Base-by-base conservation (phyloP, 164 flowering plant species). In the Liriodendron chinense region DNA sequence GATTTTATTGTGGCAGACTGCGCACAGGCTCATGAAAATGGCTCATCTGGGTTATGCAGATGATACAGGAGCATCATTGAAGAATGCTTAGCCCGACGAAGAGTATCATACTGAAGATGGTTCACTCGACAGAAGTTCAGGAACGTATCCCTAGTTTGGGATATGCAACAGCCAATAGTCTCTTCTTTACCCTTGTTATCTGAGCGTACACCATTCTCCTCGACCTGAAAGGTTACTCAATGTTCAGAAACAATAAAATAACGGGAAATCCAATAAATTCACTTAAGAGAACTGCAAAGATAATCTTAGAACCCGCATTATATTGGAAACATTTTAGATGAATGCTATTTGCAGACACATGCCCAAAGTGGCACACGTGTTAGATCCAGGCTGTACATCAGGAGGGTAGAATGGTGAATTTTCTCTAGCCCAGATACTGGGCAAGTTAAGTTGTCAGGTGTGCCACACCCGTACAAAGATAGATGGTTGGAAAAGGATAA, bases 31-130 rank as follows among this genome's bases (percentile, higher is more conserved):
- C 66, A 96, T 97, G 85, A 94, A 94, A 64, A 98, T 97, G 98
- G 99, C 67, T 95, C 99, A 63, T 98, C 94, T 47, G 99, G 99
- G 81, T 96, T 96, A 72, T 96, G 99, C 69, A 96, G 97, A 88
- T 96, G 99, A 79, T 96, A 96, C 53, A 96, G 91, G 76, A 96
- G 96, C 98, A 96, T 96, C 98, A 96, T 96, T 18, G 99, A 94
- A 20, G 99, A 96, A 83, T 96, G 99, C 78, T 96, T 96, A 26
- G 99, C 99, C 65, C 99, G 89, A 50, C 99, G 92, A 22, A 96
- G 83, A n/a, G 99, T 96, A 84, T 96, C 99, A 84, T 92, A 96
- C 70, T 96, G 99, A 78, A 94, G 94, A 84, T 96, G 97, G 71
- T 94, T 96, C 72, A 97, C 99, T 84, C 94, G 99, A 81, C 98